Conservation (phyloP, 1,284 basidiomycete species). For the Boletus calvinii region DNA sequence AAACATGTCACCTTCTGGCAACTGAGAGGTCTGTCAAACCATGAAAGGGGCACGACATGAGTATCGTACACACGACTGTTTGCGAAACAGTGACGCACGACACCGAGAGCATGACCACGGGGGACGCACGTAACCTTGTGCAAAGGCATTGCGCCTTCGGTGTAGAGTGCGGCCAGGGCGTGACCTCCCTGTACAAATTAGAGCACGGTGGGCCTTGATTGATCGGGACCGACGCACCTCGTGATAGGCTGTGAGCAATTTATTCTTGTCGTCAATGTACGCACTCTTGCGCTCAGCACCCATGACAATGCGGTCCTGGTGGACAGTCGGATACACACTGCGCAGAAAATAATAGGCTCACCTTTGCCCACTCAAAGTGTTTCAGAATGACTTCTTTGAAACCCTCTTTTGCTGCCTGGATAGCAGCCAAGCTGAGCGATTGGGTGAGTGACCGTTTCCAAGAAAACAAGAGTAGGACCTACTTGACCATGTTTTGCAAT, state of each 20-base stretch:
- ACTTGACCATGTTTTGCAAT: conserved; percentile 93
- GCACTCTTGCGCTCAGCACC: conserved; percentile 89
- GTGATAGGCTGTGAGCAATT: conserved; percentile 90
- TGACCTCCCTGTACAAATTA: conserved; percentile 72
- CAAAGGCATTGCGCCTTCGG: conserved; percentile 89
- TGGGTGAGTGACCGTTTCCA: conserved; percentile 5
- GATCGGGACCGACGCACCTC: conserved; percentile 51
- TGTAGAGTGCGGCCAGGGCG: conserved; percentile 87
- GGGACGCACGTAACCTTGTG: conserved; percentile 97
- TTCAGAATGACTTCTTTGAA: conserved; percentile 68
- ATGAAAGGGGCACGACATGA: conserved; percentile 16
- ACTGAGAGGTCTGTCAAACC: conserved; percentile 84
- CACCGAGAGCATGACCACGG: conserved; percentile 87
- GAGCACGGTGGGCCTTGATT: background rate
- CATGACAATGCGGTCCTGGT: conserved; percentile 89
- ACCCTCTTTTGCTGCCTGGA: conserved; percentile 86
- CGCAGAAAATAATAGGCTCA: conserved; percentile 29
- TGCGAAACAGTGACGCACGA: conserved; percentile 51
- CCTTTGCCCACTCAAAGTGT: conserved; percentile 97
- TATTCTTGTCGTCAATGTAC: conserved; percentile 82
- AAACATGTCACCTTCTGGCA: conserved; percentile 81
- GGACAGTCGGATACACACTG: conserved; percentile 2
- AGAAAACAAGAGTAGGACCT: conserved; percentile 32
- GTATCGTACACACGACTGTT: background rate
- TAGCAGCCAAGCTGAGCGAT: conserved; percentile 72